These are phyloP conservation scores for Pyrenophora seminiperda DNA, from an alignment of 2,329 filamentous ascomycete genomes.

Conservation along the genomic window DNA sequence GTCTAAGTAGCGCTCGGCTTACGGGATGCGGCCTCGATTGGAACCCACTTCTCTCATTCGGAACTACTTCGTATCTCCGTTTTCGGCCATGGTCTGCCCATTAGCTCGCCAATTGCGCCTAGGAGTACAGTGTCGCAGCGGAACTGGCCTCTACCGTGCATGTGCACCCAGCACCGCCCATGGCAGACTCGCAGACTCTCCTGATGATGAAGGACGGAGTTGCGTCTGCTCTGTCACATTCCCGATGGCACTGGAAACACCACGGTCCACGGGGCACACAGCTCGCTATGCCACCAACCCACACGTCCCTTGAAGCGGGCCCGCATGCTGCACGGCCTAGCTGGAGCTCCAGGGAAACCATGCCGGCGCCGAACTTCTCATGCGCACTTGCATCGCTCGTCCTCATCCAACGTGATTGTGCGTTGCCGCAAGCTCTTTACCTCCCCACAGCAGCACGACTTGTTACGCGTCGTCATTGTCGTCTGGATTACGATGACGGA, in stretches of 20 bases:
- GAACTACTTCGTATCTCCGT: slow-evolving; percentile 26
- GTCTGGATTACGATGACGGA: slow-evolving; percentile 1
- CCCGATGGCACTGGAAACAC: slow-evolving; percentile 25
- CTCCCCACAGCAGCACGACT: slow-evolving; percentile 12
- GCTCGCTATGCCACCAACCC: slow-evolving; percentile 16
- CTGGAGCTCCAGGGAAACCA: slow-evolving; percentile 26
- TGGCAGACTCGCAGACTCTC: background rate
- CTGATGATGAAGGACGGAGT: no score
- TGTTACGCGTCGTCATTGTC: slow-evolving; percentile 1
- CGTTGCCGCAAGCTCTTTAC: slow-evolving; percentile 20
- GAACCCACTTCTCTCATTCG: slow-evolving; percentile 23
- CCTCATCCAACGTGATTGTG: slow-evolving; percentile 32
- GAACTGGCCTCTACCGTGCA: background rate
- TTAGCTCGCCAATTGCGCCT: background rate
- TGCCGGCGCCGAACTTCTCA: slow-evolving; percentile 32
- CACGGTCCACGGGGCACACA: no score
- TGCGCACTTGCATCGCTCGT: slow-evolving; percentile 29
- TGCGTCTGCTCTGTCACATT: slow-evolving; percentile 16
- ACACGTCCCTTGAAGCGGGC: slow-evolving; percentile 32
- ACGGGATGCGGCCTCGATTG: slow-evolving; percentile 19
- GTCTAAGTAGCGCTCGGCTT: slow-evolving; percentile 29
- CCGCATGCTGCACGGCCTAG: slow-evolving; percentile 35
- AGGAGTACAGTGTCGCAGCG: background rate
- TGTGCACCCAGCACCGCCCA: background rate
- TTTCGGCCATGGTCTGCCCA: slow-evolving; percentile 23